Conservation (phyloP, 495 filamentous ascomycete species). For the Penicillium simplicissimum region DNA sequence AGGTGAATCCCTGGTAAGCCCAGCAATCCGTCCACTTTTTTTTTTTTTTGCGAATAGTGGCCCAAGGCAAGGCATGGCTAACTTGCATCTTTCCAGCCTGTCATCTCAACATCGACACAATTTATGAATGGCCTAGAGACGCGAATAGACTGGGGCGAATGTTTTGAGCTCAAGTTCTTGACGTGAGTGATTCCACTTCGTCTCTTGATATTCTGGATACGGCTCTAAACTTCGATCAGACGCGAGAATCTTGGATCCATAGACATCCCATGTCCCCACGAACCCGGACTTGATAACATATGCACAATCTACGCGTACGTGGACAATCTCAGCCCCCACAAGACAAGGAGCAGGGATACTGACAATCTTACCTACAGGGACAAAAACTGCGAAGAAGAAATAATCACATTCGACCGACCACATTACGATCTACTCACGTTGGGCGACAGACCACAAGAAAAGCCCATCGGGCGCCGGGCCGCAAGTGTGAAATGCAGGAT, state of each 20-base stretch:
- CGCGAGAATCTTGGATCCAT: not conserved
- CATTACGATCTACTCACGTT: not conserved
- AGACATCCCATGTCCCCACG: not conserved
- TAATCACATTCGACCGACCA: not conserved
- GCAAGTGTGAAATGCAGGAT: not conserved
- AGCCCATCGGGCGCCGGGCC: not conserved
- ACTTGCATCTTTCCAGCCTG: not conserved
- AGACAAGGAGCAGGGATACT: not conserved
- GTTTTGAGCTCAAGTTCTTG: not conserved
- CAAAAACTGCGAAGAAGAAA: not conserved
- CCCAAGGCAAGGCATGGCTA: not conserved
- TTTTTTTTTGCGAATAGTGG: not conserved
- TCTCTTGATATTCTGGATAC: not conserved
- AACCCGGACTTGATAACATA: not conserved
- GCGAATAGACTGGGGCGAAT: not conserved
- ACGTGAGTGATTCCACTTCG: not conserved
- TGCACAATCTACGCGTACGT: conserved; percentile 1
- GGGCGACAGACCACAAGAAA: not conserved
- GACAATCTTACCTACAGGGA: not conserved
- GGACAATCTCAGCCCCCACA: not conserved
- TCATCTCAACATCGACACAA: not conserved
- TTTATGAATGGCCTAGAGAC: not conserved
- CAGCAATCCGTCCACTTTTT: too few species aligned
- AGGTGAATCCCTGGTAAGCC: not conserved
- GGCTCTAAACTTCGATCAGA: not conserved